Evolutionary conservation across 1,139 yeast species (phyloP).

Genomic region (Wickerhamomyces sp.): DNA sequence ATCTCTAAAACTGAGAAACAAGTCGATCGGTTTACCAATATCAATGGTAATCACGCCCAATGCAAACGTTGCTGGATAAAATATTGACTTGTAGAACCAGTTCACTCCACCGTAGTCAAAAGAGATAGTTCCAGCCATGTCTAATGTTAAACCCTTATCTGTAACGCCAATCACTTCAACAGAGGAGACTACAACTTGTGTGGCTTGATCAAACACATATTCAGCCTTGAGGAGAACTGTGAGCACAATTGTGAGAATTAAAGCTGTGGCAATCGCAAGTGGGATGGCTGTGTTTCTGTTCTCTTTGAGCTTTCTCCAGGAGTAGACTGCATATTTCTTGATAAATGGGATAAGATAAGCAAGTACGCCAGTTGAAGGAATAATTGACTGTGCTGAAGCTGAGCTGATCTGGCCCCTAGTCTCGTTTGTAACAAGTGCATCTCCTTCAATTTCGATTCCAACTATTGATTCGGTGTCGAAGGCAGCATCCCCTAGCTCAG

Average conservation of each 20-base stretch:
- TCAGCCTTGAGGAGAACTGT: conserved; percentile 3
- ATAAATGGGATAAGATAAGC: not conserved
- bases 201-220: conserved; percentile 6
- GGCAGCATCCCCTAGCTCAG: not conserved
- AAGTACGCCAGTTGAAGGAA: not conserved
- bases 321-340: not conserved
- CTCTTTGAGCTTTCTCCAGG: not conserved
- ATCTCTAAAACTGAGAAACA: conserved; percentile 10
- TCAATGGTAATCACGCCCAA: conserved; percentile 5
- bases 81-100: conserved; percentile 7
- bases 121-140: conserved; percentile 6
- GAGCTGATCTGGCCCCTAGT: not conserved
- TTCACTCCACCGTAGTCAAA: conserved; percentile 14
- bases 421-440: not conserved
- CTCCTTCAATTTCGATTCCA: no score
- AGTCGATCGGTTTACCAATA: conserved; percentile 3
- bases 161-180: conserved; percentile 9
- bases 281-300: not conserved
- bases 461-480: not conserved
- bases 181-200: conserved; percentile 4
- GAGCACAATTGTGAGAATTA: not conserved
- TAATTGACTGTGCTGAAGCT: not conserved
- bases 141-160: conserved; percentile 9
- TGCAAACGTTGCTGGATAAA: conserved; percentile 4
- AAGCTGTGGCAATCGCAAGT: not conserved